These are phyloP conservation scores for Eimeria necatrix DNA, from an alignment of 169 alveolate genomes.

Conservation along the genomic window DNA sequence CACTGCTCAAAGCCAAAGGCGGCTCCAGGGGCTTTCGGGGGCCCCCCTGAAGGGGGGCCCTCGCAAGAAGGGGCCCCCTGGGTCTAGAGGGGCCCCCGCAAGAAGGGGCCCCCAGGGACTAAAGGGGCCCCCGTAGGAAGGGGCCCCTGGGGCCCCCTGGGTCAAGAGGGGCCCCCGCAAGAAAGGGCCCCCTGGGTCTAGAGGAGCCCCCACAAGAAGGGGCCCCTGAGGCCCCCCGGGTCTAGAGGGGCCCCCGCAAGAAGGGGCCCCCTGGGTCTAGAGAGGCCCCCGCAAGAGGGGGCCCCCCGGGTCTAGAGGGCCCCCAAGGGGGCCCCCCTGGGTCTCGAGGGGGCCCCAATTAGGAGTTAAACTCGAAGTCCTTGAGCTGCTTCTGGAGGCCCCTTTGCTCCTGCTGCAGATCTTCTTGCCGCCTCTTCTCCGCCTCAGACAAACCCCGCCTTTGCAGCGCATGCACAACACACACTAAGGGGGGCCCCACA, in stretches of 20 bases:
- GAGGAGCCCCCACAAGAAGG: too few relatives aligned
- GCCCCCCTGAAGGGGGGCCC: constrained; percentile 6
- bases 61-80: neutral
- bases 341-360: too few relatives aligned
- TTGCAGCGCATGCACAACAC: neutral
- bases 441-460: constrained; percentile 25
- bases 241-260: too few relatives aligned
- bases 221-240: too few relatives aligned
- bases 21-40: too few relatives aligned
- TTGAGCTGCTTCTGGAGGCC: neutral
- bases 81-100: neutral
- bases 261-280: neutral
- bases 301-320: neutral
- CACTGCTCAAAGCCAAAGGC: too few relatives aligned
- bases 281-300: neutral
- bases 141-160: too few relatives aligned
- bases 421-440: neutral
- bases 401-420: neutral
- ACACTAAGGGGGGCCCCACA: neutral
- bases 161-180: too few relatives aligned
- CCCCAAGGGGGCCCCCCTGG: neutral
- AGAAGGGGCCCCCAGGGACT: too few relatives aligned
- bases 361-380: neutral
- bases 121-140: too few relatives aligned
- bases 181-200: too few relatives aligned